Base-by-base conservation (phyloP, 495 filamentous ascomycete species). In the Trichoderma orchidacearum region DNA sequence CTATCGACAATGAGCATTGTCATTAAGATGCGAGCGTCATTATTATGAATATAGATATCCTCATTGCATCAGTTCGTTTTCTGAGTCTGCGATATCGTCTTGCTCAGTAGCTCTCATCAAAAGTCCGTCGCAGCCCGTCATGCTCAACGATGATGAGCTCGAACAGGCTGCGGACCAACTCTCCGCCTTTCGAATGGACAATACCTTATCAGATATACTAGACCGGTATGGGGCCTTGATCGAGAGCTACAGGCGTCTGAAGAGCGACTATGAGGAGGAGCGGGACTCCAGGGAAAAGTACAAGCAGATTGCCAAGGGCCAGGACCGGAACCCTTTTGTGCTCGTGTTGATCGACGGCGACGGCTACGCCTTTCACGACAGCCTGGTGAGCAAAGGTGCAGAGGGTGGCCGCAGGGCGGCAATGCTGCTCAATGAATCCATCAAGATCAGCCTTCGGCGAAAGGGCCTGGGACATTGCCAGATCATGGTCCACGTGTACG, bases 301-400 rank as follows among this genome's bases (percentile, higher is more conserved):
- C 68, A 79, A 82, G 62, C 71, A 71, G 53, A 63, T 79, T 57
- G 75, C 74, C 13, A 70, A 71, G 45, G 75, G 72, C 27, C 74
- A 76, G 60, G 76, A 77, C 7, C 75, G 72, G n/a, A 83, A 80
- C 60, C 75, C 82, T 3, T 84, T 82, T 57, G 76, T 79, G 0
- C 69, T 82, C 17, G 77, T 84, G 8, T 67, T 85, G 5, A 66
- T 85, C 23, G 82, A 86, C 58, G 80, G 81, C 30, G 80, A 85
- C 64, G 79, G 77, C 4, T 85, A 83, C 62, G 66, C 81, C 30
- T 85, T 85, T 68, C 72, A 76, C 25, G 80, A 85, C 35, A 68
- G 75, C 32, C 70, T 81, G 15, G 62, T 84, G 18, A 66, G 63
- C 13, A 67, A 72, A 18, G 13, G 76, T 78, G 69, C 66, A 28